Evolutionary conservation across 352 stramenopile species (phyloP).

Genomic region (Pythium utonaiense): DNA sequence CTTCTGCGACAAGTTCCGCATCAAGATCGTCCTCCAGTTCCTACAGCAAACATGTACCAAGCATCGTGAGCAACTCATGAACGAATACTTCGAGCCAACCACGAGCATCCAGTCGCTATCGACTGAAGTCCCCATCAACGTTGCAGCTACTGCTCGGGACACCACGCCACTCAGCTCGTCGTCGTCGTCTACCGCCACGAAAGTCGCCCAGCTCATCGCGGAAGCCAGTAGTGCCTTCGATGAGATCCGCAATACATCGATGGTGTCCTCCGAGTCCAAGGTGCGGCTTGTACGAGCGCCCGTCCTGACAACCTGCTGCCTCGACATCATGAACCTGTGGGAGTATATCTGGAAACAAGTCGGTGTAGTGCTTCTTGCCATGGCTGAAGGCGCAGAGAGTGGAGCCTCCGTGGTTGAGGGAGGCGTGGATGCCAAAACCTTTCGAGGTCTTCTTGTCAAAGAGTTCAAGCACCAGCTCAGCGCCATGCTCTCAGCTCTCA

Average conservation of each 20-base stretch:
- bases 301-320: constrained; percentile 44
- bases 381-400: constrained; percentile 30
- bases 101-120: constrained; percentile 36
- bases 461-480: constrained; percentile 43
- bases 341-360: constrained; percentile 51
- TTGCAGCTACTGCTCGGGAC: constrained; percentile 4
- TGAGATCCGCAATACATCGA: constrained; percentile 58
- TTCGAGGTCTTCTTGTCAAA: constrained; percentile 28
- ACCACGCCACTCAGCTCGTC: neutral
- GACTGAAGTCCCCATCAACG: constrained; percentile 20
- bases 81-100: constrained; percentile 61
- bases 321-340: constrained; percentile 47
- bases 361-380: constrained; percentile 41
- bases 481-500: constrained; percentile 46
- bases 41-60: constrained; percentile 37
- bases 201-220: constrained; percentile 39
- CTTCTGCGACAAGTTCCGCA: constrained; percentile 66
- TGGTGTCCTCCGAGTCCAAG: constrained; percentile 69
- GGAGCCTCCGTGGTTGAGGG: neutral
- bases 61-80: constrained; percentile 40
- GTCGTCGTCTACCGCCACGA: constrained; percentile 18
- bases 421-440: constrained; percentile 19
- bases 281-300: constrained; percentile 46
- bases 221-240: constrained; percentile 53
- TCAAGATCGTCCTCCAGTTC: constrained; percentile 58